These are phyloP conservation scores for Barnettozyma salicaria DNA, from an alignment of 805 yeast species.

Conservation along the genomic window DNA sequence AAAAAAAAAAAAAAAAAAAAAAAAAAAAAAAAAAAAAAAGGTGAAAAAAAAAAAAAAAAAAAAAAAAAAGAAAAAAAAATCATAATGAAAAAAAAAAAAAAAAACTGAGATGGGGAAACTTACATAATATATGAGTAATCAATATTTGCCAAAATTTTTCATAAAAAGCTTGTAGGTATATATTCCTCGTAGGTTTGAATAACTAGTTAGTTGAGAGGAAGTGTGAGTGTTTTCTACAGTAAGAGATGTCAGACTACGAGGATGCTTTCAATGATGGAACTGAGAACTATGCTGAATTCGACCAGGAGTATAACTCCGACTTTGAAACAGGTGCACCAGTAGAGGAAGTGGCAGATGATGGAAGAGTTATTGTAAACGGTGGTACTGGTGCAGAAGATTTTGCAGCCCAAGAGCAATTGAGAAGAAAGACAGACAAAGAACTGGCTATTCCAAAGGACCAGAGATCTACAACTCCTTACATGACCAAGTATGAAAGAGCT, in stretches of 20 bases:
- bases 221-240: too few species aligned
- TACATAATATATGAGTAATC: too few species aligned
- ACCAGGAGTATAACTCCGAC: conserved; percentile 78
- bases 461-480: conserved; percentile 94
- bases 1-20: too few species aligned
- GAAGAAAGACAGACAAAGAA: conserved; percentile 63
- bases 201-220: too few species aligned
- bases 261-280: conserved; percentile 62
- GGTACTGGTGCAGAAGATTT: conserved; percentile 58
- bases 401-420: conserved; percentile 30
- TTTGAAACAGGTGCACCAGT: conserved; percentile 42
- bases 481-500: conserved; percentile 98
- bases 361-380: conserved; percentile 65
- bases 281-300: conserved; percentile 74
- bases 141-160: too few species aligned
- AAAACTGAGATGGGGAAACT: too few species aligned
- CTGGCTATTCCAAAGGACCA: conserved; percentile 85
- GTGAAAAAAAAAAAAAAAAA: too few species aligned
- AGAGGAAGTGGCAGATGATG: conserved; percentile 49
- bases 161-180: too few species aligned
- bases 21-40: too few species aligned
- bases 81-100: too few species aligned
- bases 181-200: too few species aligned
- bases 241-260: conserved; percentile 48
- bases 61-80: too few species aligned